phyloP scores from a whole-genome alignment of 768 basidiomycete species.

The Collybiopsis luxurians region DNA sequence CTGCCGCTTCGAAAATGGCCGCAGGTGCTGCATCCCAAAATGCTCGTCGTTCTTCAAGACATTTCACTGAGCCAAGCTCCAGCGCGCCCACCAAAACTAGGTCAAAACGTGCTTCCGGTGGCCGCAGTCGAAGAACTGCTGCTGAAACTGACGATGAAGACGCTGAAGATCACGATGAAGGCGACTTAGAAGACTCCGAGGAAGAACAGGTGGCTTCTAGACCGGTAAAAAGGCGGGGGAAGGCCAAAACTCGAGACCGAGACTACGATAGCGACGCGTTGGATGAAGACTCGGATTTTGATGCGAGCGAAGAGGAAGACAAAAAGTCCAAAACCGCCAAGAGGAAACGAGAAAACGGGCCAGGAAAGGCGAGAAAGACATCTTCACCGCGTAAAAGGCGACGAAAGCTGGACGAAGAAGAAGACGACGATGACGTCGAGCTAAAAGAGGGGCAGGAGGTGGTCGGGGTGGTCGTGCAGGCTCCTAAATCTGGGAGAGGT shows the following conservation, averaged over 20 bases:
- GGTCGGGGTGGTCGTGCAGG: conserved; percentile 75
- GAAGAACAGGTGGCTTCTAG: not conserved
- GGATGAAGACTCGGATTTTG: conserved; percentile 29
- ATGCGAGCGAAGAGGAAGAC: not conserved
- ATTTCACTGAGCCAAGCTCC: too few species aligned
- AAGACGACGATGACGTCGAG: conserved; percentile 41
- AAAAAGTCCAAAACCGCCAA: conserved; percentile 23
- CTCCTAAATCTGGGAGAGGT: conserved; percentile 84
- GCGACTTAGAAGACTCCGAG: not conserved
- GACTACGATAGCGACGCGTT: conserved; percentile 43
- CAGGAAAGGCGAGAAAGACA: conserved; percentile 14
- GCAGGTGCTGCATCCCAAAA: too few species aligned
- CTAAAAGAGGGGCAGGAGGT: conserved; percentile 66
- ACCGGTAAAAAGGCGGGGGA: not conserved
- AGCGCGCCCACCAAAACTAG: not conserved
- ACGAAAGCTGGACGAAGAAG: conserved; percentile 30
- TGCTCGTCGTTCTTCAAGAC: too few species aligned
- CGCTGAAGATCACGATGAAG: not conserved
- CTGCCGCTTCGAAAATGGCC: too few species aligned
- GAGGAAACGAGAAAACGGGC: conserved; percentile 17
- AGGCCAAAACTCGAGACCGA: too few species aligned
- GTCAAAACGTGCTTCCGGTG: not conserved
- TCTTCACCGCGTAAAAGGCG: conserved; percentile 24
- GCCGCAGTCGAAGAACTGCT: not conserved
- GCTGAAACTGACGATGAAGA: not conserved